A percentile compares a stretch with the other conserved stretches of the same genome.
Conservation (phyloP, 2,329 filamentous ascomycete species). For the Trichoderma sp. region DNA sequence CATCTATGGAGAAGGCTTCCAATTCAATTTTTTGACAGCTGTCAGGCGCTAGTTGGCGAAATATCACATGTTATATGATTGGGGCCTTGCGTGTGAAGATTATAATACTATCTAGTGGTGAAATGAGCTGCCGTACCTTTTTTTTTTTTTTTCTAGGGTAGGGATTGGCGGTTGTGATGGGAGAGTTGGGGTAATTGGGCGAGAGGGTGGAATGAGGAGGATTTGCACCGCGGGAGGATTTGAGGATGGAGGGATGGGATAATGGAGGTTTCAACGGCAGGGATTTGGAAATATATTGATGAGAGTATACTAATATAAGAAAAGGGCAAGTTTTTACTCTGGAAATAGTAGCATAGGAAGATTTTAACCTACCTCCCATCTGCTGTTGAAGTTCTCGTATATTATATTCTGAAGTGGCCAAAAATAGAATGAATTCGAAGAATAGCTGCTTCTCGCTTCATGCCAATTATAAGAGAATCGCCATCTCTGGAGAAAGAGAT, state of each 20-base stretch:
- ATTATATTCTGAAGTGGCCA: too few relatives aligned
- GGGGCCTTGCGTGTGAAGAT: not conserved
- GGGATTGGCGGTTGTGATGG: not conserved
- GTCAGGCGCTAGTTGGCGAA: not conserved
- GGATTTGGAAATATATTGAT: not conserved
- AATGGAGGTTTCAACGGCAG: too few relatives aligned
- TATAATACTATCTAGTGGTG: too few relatives aligned
- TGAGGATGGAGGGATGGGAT: not conserved
- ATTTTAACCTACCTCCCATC: too few relatives aligned
- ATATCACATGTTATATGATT: not conserved
- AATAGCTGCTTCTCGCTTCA: too few relatives aligned
- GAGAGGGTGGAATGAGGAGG: not conserved
- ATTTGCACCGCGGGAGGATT: not conserved
- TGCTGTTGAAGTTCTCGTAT: too few relatives aligned
- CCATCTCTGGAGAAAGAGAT: too few relatives aligned
- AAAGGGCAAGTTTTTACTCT: too few relatives aligned
- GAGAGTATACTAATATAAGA: not conserved
- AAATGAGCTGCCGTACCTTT: too few relatives aligned
- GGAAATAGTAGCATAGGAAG: too few relatives aligned
- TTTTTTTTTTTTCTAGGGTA: not conserved
- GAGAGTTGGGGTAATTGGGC: not conserved
- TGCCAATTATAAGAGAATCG: too few relatives aligned
- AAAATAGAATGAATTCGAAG: too few relatives aligned
- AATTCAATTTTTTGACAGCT: slow-evolving; percentile 8
- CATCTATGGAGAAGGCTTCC: not conserved